Base-by-base conservation (phyloP, 2,329 filamentous ascomycete species). In the Paecilomyces sp. region DNA sequence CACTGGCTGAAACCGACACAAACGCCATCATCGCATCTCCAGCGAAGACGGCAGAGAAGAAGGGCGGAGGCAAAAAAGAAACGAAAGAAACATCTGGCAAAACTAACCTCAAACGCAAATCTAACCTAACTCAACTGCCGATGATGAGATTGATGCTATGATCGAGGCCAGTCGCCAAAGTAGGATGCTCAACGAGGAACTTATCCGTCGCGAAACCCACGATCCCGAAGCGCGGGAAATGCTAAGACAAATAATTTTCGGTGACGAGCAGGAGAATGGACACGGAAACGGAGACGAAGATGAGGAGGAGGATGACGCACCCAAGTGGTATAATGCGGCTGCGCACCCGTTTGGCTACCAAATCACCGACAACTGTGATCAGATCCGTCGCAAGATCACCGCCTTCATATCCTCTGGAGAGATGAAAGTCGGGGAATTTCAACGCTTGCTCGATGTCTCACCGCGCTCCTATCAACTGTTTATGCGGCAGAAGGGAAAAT, bases 341-440 rank as follows among this genome's bases (percentile, higher is more conserved):
- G 36, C 36, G 3, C 36, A 47, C 15, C 36, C 36, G 22, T 47
- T 47, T 47, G 36, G 36, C 15, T 47, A 47, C 36, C 15, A 47
- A 5, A 47, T 47, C 8, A 47, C 15, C 36, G 36, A 47, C 36
- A 66, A 66, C 60, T 71, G 70, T 59, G 69, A 76, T 60, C 70
- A 76, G 60, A 63, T 79, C 36, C 74, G 77, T 11, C 66, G 67
- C 56, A 78, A 77, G 57, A 80, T 82, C 59, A 70, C 71, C 30
- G 64, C 65, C 9, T 74, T 81, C 60, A 67, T 82, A 22, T 74
- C 78, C 30, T 68, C 67, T 2, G 73, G 76, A 25, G 77, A 77
- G 57, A 79, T 80, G 76, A 79, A 76, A 59, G 71, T 76, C 3
- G 73, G 69, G 22, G 71, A 79, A 41, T 81, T 81, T 62, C 74